These are phyloP conservation scores for Diutina ranongensis DNA, from an alignment of 1,139 yeast genomes.

Conservation along the genomic window DNA sequence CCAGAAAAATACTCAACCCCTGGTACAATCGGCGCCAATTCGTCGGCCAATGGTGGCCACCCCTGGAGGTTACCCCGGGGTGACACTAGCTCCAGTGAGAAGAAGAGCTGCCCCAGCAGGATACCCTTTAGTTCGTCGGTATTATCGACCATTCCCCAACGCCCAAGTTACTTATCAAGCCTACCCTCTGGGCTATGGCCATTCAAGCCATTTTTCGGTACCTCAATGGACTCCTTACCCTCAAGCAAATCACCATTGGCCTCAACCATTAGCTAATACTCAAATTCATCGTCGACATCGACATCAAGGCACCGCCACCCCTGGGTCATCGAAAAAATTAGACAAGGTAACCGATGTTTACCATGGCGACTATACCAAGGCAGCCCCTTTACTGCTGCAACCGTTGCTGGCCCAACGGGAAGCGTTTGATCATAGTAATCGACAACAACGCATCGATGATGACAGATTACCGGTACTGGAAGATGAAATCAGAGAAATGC, in stretches of 20 bases:
- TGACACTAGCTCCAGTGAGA: no score
- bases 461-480: constrained; percentile 28
- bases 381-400: constrained; percentile 42
- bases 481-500: constrained; percentile 29
- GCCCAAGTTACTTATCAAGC: constrained; percentile 2
- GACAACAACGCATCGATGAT: constrained; percentile 14
- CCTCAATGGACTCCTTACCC: constrained; percentile 6
- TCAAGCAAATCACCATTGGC: background rate
- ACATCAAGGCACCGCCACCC: background rate
- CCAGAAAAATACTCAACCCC: background rate
- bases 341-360: constrained; percentile 27
- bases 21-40: constrained; percentile 3
- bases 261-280: background rate
- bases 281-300: background rate
- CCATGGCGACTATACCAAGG: constrained; percentile 32
- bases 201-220: background rate
- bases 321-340: background rate
- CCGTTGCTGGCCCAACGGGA: constrained; percentile 44
- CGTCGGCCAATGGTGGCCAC: background rate
- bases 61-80: background rate
- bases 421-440: constrained; percentile 19
- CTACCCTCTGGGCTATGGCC: background rate
- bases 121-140: background rate
- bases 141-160: constrained; percentile 3
- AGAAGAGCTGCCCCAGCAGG: no score